Percentiles rank a stretch among this genome's conserved stretches.
phyloP scores from a whole-genome alignment of 208 protist genomes.

The Tritrichomonas musculus region DNA sequence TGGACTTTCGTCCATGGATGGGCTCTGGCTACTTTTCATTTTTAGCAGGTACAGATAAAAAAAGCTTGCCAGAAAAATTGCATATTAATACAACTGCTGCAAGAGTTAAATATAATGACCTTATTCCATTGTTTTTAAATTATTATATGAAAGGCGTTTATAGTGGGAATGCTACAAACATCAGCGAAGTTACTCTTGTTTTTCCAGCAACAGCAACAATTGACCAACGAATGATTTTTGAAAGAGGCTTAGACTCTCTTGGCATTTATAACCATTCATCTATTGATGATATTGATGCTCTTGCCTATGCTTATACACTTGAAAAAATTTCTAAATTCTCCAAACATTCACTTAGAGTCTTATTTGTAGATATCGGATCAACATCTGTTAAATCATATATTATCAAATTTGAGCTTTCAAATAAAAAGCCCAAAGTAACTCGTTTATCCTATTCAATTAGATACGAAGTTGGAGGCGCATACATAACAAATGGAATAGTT shows the following conservation, averaged over 20 bases:
- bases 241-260: neutral
- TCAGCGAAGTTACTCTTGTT: neutral
- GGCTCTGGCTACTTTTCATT: neutral
- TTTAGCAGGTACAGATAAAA: neutral
- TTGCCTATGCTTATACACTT: neutral
- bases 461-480: neutral
- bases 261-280: neutral
- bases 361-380: neutral
- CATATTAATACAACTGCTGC: neutral
- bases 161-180: neutral
- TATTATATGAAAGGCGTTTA: neutral
- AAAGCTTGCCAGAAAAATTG: neutral
- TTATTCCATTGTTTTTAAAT: neutral
- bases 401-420: neutral
- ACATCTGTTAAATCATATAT: neutral
- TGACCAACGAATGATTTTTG: neutral
- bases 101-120: neutral
- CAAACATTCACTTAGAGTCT: neutral
- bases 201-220: neutral
- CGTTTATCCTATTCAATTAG: neutral
- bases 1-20: neutral
- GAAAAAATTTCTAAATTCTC: neutral
- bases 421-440: neutral
- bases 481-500: neutral
- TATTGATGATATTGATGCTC: neutral